These are phyloP conservation scores for Ophiosphaerella korrae DNA, from an alignment of 2,329 filamentous ascomycete species.

Conservation along the genomic window DNA sequence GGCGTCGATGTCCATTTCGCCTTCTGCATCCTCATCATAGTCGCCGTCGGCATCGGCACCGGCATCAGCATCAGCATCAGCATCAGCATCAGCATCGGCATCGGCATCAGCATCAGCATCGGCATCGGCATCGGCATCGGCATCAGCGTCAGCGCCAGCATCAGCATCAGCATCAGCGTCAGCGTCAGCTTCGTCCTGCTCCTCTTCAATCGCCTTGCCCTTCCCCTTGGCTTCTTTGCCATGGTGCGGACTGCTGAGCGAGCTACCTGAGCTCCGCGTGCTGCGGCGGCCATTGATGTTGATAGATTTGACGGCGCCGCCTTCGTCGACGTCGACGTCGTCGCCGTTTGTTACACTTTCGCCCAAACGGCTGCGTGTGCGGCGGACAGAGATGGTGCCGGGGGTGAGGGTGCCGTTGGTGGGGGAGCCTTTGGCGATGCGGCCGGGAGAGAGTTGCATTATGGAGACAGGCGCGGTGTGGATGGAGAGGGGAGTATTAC, in stretches of 20 bases:
- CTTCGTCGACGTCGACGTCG: conserved; percentile 35
- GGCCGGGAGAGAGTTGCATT: conserved; percentile 37
- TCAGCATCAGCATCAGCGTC: conserved; percentile 34
- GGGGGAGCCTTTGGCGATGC: conserved; percentile 37
- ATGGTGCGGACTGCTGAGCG: conserved; percentile 31
- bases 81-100: conserved; percentile 32
- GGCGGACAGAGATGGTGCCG: conserved; percentile 34
- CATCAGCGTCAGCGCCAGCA: conserved; percentile 30
- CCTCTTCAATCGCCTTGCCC: conserved; percentile 35
- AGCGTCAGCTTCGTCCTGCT: conserved; percentile 36
- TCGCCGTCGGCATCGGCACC: conserved; percentile 31
- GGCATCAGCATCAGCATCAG: conserved; percentile 27
- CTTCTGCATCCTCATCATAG: no score
- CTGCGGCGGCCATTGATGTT: conserved; percentile 32
- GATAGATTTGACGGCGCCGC: conserved; percentile 36
- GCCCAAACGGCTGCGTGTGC: conserved; percentile 52
- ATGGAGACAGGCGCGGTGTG: conserved; percentile 39
- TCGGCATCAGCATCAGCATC: conserved; percentile 36
- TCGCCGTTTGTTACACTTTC: conserved; percentile 47
- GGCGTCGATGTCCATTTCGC: no score
- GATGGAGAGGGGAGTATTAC: conserved; percentile 30
- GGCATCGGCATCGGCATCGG: conserved; percentile 34
- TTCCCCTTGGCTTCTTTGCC: conserved; percentile 34
- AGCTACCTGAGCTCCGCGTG: conserved; percentile 38
- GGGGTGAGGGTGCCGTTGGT: conserved; percentile 42